phyloP scores from a whole-genome alignment of 208 protist genomes.

The Acanthamoeba polyphaga region DNA sequence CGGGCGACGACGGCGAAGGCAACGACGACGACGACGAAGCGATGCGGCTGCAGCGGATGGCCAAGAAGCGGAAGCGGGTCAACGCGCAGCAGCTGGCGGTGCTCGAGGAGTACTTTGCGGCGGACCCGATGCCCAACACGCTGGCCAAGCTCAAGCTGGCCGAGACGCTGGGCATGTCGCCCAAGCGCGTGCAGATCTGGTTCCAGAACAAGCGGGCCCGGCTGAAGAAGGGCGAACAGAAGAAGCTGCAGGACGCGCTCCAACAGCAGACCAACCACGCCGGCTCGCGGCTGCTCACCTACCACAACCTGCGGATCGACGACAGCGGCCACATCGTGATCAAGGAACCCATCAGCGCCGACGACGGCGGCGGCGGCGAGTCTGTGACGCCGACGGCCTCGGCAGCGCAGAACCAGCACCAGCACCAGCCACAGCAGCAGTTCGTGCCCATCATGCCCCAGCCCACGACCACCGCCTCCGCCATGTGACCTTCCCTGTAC shows the following conservation, averaged over 20 bases:
- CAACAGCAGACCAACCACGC: neutral
- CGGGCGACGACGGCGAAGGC: neutral
- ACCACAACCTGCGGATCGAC: conserved; percentile 35
- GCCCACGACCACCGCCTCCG: neutral
- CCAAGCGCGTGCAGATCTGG: conserved; percentile 43
- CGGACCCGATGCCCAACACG: conserved; percentile 19
- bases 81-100: conserved; percentile 24
- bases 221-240: conserved; percentile 32
- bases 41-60: neutral
- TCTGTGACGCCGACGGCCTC: neutral
- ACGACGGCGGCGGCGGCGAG: neutral
- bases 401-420: neutral
- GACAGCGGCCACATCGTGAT: neutral
- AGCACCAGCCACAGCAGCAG: too few relatives aligned
- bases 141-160: neutral
- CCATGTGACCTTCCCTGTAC: neutral
- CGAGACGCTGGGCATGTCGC: conserved; percentile 34
- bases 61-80: conserved; percentile 29
- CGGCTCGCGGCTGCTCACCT: neutral
- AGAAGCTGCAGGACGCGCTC: conserved; percentile 11
- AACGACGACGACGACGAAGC: neutral
- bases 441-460: conserved; percentile 1
- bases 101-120: conserved; percentile 28
- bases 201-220: conserved; percentile 30
- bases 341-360: neutral